phyloP scores from a whole-genome alignment of 345 rosid species.

The Pistacia integerrima region DNA sequence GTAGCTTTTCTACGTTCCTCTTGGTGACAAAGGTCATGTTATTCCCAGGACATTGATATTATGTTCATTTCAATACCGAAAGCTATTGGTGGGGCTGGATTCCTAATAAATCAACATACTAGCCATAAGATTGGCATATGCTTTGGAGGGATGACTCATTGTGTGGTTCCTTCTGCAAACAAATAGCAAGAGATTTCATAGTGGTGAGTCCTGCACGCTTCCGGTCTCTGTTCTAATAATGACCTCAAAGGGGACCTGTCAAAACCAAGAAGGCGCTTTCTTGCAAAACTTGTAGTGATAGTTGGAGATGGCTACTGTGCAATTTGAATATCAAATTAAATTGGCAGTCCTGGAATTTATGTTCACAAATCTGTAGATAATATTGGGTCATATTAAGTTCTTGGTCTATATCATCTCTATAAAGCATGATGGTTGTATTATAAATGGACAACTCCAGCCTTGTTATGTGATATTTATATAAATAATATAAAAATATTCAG shows the following conservation, averaged over 20 bases:
- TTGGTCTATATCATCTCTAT: neutral
- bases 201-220: neutral
- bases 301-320: neutral
- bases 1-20: slow-evolving; percentile 16
- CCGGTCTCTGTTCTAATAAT: neutral
- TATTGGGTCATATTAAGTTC: neutral
- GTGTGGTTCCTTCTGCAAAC: slow-evolving; percentile 11
- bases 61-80: neutral
- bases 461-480: neutral
- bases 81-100: neutral
- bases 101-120: neutral
- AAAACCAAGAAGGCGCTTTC: slow-evolving; percentile 13
- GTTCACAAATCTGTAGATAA: neutral
- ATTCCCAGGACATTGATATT: slow-evolving; percentile 4
- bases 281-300: slow-evolving; percentile 2
- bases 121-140: slow-evolving; percentile 19
- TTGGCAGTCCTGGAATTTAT: neutral
- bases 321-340: slow-evolving; percentile 1
- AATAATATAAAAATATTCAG: neutral
- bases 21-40: neutral
- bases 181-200: slow-evolving; percentile 7
- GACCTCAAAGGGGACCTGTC: slow-evolving; percentile 9
- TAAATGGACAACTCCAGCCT: neutral
- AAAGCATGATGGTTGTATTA: neutral
- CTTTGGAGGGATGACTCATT: neutral